These are phyloP conservation scores for Podospora conica DNA, from an alignment of 495 filamentous ascomycete species.

Conservation along the genomic window DNA sequence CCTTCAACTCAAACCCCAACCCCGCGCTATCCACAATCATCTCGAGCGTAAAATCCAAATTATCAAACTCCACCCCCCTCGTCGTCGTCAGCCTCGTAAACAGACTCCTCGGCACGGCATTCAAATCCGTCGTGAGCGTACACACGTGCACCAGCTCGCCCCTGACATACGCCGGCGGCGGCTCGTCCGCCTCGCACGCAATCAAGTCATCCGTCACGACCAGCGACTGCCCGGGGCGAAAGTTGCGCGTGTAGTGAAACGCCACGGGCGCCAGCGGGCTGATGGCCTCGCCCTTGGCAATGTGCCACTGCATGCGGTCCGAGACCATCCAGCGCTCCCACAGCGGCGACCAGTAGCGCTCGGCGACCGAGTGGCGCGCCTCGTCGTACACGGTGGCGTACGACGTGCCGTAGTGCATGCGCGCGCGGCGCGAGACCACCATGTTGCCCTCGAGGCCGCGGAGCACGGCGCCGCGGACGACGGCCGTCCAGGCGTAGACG, in stretches of 20 bases:
- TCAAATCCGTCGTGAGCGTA: slow-evolving; percentile 69
- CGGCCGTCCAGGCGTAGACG: slow-evolving; percentile 70
- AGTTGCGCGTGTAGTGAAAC: slow-evolving; percentile 76
- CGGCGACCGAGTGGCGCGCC: slow-evolving; percentile 56
- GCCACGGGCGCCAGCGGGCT: slow-evolving; percentile 60
- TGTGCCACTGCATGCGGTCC: slow-evolving; percentile 77
- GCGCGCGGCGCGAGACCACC: slow-evolving; percentile 58
- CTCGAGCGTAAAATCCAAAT: slow-evolving; percentile 68
- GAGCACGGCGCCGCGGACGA: slow-evolving; percentile 61
- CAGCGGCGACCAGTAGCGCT: slow-evolving; percentile 67
- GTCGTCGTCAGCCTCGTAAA: slow-evolving; percentile 65
- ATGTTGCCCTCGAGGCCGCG: slow-evolving; percentile 65
- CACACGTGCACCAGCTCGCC: slow-evolving; percentile 59
- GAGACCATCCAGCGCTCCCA: slow-evolving; percentile 79
- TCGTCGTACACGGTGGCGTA: slow-evolving; percentile 72
- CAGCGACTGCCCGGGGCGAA: slow-evolving; percentile 58
- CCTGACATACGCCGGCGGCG: slow-evolving; percentile 53
- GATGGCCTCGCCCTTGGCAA: slow-evolving; percentile 63
- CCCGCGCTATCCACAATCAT: slow-evolving; percentile 69
- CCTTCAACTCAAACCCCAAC: slow-evolving; percentile 64
- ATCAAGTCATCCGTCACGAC: slow-evolving; percentile 70
- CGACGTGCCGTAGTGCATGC: slow-evolving; percentile 72
- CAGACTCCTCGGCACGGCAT: slow-evolving; percentile 57
- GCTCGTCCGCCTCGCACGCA: slow-evolving; percentile 57
- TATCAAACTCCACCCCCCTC: slow-evolving; percentile 67